Conservation (phyloP, 73 alveolate species). For the Paraurostyla sp. region DNA sequence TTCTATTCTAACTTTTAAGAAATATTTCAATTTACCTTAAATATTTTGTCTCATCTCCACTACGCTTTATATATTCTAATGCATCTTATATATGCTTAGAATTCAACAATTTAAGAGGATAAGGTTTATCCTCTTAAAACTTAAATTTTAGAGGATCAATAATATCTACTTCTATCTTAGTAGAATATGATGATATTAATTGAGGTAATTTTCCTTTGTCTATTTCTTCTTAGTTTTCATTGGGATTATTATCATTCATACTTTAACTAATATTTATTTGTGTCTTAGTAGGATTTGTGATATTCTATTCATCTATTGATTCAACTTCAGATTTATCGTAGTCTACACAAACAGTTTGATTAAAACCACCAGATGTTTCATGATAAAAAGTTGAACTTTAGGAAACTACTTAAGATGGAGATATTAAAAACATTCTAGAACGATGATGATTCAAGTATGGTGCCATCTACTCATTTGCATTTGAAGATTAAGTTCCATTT, state of each 20-base stretch:
- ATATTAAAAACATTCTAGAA: neutral
- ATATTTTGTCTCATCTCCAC: neutral
- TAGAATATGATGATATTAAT: neutral
- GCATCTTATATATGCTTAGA: slow-evolving; percentile 13
- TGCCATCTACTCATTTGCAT: too few relatives aligned
- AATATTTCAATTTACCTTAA: neutral
- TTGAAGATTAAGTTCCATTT: neutral
- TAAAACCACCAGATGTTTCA: neutral
- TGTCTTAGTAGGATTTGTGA: neutral
- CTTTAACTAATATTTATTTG: neutral
- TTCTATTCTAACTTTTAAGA: neutral
- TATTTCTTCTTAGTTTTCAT: neutral
- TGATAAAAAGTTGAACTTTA: neutral
- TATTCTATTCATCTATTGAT: neutral
- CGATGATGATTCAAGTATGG: neutral
- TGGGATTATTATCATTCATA: neutral
- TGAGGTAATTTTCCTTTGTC: slow-evolving; percentile 18
- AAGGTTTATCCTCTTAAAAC: slow-evolving; percentile 37
- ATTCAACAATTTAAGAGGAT: slow-evolving; percentile 1
- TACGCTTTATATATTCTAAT: neutral
- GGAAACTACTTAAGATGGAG: slow-evolving; percentile 13
- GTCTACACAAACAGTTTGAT: neutral
- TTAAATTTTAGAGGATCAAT: slow-evolving; percentile 27
- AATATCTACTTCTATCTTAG: neutral
- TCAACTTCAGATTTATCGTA: slow-evolving; percentile 31